Percentiles rank a stretch among this genome's conserved stretches.
These are phyloP conservation scores for Gypsophila paniculata DNA, from an alignment of 179 eudicot species.

Conservation along the genomic window DNA sequence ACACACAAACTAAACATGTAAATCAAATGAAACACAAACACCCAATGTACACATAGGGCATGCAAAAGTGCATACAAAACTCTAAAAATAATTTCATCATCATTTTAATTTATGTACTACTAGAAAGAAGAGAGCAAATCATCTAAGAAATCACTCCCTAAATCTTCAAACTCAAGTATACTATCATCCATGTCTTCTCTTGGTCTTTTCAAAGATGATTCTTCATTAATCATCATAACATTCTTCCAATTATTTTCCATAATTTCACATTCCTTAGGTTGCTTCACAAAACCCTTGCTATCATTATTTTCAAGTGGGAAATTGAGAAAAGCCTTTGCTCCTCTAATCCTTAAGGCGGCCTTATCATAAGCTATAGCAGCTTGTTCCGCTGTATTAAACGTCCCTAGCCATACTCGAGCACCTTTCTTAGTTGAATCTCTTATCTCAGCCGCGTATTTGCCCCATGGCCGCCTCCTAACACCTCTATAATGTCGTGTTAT, in stretches of 20 bases:
- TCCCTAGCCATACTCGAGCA: conserved; percentile 60
- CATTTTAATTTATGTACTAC: neutral
- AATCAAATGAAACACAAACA: neutral
- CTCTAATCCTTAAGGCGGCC: conserved; percentile 57
- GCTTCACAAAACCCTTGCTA: conserved; percentile 1
- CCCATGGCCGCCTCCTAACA: conserved; percentile 67
- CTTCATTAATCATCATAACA: conserved; percentile 1
- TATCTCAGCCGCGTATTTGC: conserved; percentile 61
- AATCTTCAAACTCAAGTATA: conserved; percentile 33
- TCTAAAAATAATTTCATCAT: neutral
- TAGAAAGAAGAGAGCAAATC: conserved; percentile 27
- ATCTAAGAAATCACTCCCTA: conserved; percentile 35
- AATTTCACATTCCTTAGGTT: conserved; percentile 17
- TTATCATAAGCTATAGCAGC: conserved; percentile 69
- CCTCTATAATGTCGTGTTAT: conserved; percentile 50
- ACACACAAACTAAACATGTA: neutral
- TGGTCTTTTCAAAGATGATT: conserved; percentile 18
- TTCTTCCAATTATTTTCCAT: conserved; percentile 16
- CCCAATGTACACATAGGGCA: neutral
- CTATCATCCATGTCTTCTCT: conserved; percentile 18
- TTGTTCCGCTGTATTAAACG: conserved; percentile 53
- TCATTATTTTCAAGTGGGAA: conserved; percentile 37
- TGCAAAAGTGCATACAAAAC: neutral
- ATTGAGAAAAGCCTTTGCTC: conserved; percentile 44
- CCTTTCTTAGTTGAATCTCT: conserved; percentile 61